Evolutionary conservation across 495 filamentous ascomycete species (phyloP).

Genomic region (Aspergillus sclerotiicarbonarius): DNA sequence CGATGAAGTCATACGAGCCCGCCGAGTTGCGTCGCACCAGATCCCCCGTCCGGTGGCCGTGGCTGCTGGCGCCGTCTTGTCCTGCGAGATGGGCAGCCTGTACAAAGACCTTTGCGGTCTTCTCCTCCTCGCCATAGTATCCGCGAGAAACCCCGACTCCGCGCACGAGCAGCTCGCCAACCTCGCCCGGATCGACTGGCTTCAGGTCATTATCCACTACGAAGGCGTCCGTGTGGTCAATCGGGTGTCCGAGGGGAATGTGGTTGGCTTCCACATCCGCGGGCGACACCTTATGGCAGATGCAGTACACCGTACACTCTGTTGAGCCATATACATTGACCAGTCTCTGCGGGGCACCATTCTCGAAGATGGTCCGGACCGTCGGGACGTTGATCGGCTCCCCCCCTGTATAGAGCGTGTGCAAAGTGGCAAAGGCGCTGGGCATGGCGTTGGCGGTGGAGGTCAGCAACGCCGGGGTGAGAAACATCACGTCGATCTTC

Average conservation of each 20-base stretch:
- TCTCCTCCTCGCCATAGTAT: conserved; percentile 40
- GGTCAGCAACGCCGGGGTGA: conserved; percentile 22
- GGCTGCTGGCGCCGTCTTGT: not conserved
- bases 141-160: conserved; percentile 41
- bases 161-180: conserved; percentile 43
- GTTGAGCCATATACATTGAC: conserved; percentile 36
- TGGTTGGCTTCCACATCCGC: conserved; percentile 6
- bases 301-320: conserved; percentile 22
- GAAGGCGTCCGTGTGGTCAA: conserved; percentile 22
- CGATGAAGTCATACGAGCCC: conserved; percentile 26
- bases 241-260: conserved; percentile 20
- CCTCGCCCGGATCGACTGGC: conserved; percentile 31
- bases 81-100: not conserved
- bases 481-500: conserved; percentile 16
- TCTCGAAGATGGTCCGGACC: conserved; percentile 14
- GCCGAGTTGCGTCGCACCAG: conserved; percentile 16
- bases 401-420: conserved; percentile 19
- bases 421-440: conserved; percentile 10
- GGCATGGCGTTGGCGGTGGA: conserved; percentile 17
- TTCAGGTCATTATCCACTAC: conserved; percentile 38
- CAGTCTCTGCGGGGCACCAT: conserved; percentile 19
- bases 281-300: conserved; percentile 6
- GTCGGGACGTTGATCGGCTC: conserved; percentile 20
- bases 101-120: conserved; percentile 34
- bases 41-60: conserved; percentile 21